Base-by-base conservation (phyloP, 371 early-diverging fungal genomes). In the Fennellomyces sp. region DNA sequence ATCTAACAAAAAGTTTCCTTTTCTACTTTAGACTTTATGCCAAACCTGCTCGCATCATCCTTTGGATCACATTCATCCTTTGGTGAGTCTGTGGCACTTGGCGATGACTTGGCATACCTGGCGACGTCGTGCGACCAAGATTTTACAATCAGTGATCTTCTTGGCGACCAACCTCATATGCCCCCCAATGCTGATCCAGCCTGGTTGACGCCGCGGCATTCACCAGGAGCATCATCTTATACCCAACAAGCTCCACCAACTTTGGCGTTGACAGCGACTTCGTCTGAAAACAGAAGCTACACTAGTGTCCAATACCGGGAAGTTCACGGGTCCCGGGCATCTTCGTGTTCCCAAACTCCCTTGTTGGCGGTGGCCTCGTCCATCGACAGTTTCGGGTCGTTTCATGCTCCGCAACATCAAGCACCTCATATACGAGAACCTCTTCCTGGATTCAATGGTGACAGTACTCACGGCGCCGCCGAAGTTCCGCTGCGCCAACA, bases 301-400 rank as follows among this genome's bases (percentile, higher is more conserved):
- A 52, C 33, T 21, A 41, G 41, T 41, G 10, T 19, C 5, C 41
- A 19, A 13, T n/a, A 41, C 15, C 41, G 21, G 33, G 10, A 33
- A 52, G 30, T 21, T 17, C n/a, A 15, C 31, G 21, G 52, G 33
- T 52, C 33, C 19, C 35, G 33, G 19, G 23, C 35, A 17, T 52
- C 52, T 52, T 52, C 33, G 52, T 52, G 33, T 52, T 17, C 51
- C 31, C 30, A 50, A 23, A 31, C 51, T n/a, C 51, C 51, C 15
- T 15, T 31, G 29, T 50, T 50, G 30, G 51, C 51, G 29, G 11
- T 50, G 12, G 31, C 19, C 21, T 30, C 51, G 11, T 50, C 51
- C 31, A 30, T 50, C 7, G 51, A 50, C n/a, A 50, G 31, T 50
- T 45, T 45, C 45, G 45, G 51, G 21, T 30, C 31, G 12, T 50